These are phyloP conservation scores for Astrothelium macrocarpum DNA, from an alignment of 495 filamentous ascomycete genomes.

Conservation along the genomic window DNA sequence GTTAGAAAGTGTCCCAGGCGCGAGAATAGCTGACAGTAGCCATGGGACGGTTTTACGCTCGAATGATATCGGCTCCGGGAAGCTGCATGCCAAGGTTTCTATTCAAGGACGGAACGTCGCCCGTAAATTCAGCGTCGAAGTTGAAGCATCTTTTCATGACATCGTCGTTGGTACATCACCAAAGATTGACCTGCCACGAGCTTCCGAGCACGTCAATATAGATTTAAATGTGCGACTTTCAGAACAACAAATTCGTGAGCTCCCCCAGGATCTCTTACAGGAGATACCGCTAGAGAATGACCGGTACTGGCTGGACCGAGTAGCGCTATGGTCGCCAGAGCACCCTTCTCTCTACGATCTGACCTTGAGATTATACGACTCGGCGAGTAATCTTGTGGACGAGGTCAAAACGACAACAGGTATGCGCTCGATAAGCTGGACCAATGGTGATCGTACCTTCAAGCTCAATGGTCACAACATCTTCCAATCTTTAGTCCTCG, in stretches of 20 bases:
- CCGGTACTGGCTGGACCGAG: constrained; percentile 15
- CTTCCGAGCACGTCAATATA: constrained; percentile 15
- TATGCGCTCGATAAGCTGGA: constrained; percentile 24
- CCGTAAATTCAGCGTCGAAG: constrained; percentile 17
- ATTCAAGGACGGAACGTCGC: constrained; percentile 17
- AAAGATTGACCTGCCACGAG: constrained; percentile 10
- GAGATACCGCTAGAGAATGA: constrained; percentile 8
- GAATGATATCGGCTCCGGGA: constrained; percentile 24
- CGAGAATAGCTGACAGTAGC: constrained; percentile 21
- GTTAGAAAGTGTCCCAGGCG: constrained; percentile 20
- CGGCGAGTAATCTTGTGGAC: constrained; percentile 14
- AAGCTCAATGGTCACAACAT: constrained; percentile 19
- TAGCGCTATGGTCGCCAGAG: constrained; percentile 24
- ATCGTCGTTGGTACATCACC: constrained; percentile 11
- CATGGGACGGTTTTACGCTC: constrained; percentile 22
- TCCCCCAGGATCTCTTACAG: constrained; percentile 12
- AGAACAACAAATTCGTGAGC: constrained; percentile 5
- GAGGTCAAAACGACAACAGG: constrained; percentile 21
- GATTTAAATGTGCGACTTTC: constrained; percentile 18
- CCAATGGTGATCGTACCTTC: constrained; percentile 16
- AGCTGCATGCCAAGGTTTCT: constrained; percentile 19
- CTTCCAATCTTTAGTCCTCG: constrained; percentile 24
- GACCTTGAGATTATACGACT: constrained; percentile 17
- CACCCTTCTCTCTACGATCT: constrained; percentile 22
- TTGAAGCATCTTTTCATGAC: constrained; percentile 16